Conservation (phyloP, 371 early-diverging fungal species). For the Capillidium heterosporum region DNA sequence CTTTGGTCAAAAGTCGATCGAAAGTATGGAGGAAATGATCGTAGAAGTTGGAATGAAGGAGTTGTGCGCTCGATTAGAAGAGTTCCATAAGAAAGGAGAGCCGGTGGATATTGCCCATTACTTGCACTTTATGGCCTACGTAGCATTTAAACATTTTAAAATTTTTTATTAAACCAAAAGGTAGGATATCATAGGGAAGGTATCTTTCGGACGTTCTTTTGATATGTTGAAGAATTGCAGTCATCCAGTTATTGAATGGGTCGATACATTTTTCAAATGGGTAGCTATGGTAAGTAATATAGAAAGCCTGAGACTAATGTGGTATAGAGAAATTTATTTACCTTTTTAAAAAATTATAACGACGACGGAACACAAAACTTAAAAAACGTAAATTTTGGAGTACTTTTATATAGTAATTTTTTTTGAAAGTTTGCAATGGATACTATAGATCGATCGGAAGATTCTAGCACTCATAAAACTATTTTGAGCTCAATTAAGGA, state of each 20-base stretch:
- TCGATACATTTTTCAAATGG: background rate
- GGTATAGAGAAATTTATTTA: background rate
- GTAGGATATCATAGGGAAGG: background rate
- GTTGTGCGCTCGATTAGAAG: too few relatives aligned
- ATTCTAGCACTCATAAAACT: background rate
- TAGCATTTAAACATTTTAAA: too few relatives aligned
- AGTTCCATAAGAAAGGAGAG: too few relatives aligned
- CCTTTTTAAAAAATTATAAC: background rate
- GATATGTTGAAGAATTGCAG: background rate
- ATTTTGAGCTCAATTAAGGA: background rate
- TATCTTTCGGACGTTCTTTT: slow-evolving; percentile 1
- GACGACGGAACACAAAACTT: background rate
- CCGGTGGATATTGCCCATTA: too few relatives aligned
- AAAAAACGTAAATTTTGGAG: too few relatives aligned
- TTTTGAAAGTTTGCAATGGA: background rate
- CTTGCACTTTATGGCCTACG: too few relatives aligned
- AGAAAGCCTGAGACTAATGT: background rate
- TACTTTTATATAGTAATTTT: too few relatives aligned
- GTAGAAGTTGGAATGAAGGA: too few relatives aligned
- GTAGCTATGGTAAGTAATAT: background rate
- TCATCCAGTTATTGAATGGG: background rate
- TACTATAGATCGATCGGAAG: background rate
- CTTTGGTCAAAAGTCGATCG: too few relatives aligned
- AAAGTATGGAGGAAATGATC: too few relatives aligned
- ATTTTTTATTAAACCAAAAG: too few relatives aligned